Evolutionary conservation across 148 eudicot species (phyloP), one percentile per base, ranked within the genome.

Genomic region (Linanthus parryae): DNA sequence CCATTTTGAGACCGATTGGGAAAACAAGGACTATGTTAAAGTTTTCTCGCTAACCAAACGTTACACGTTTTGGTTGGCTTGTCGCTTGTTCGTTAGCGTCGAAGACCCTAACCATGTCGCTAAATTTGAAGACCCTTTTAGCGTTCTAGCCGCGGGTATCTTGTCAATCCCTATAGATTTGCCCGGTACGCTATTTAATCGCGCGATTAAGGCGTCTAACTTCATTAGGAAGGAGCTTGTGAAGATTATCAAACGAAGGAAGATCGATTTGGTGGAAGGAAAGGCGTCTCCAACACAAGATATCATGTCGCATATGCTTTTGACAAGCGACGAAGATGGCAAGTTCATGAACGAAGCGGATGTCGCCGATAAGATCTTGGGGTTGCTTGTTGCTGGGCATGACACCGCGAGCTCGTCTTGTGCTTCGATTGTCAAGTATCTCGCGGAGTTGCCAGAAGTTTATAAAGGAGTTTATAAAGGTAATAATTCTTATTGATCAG

Each of bases 391-490:
- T 19, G 78, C 70, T 0, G 78, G 78, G 0, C 78, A 73, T 64
- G 78, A 73, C 57, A 73, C 73, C 8, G 73, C 78, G 1, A 73
- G 78, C 63, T 73, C 78, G 28, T 73, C 73, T 2, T 73, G 78
- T 33, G 29, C 73, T 37, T 73, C 69, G 10, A 40, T 73, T 5
- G 78, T 73, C 28, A 73, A 68, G 44, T 73, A 54, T 53, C 73
- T 73, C 19, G 78, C 78, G 2, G 78, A 73, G 56, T 27, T 73
- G 52, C 78, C 78, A 3, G 67, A 73, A 10, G 43, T 73, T 35
- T 73, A 73, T 35, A 44, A 73, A 7, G 67, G 67, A 20, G 78
- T 73, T 50, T 68, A 68, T 61, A 57, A 57, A 16, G 78, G 78
- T 73, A 64, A n/a, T n/a, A n/a, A n/a, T n/a, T n/a, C n/a, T n/a